Base-by-base conservation (phyloP, 805 yeast genomes). In the Torulaspora franciscae region DNA sequence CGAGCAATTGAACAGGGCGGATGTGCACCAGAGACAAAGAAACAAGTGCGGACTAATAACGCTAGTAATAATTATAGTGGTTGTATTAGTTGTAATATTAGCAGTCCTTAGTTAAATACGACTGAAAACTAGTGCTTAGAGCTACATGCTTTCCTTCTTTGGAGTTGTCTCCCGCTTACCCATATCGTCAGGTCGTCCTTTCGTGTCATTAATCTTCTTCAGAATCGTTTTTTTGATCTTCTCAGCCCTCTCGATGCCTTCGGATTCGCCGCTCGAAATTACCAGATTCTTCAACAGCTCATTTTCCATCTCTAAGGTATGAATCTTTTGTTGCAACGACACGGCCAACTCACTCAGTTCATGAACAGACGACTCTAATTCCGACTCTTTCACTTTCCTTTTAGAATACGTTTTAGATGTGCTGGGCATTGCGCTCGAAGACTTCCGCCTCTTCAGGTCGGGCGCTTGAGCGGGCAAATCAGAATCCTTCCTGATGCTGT, bases 271-370 rank as follows among this genome's bases (percentile, higher is more conserved):
- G 58, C 87, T 85, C 65, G 88, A 91, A 36, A 85, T 83, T 19
- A 91, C 90, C 54, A 93, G 70, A 61, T 84, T 85, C 68, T 86
- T 79, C 55, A 91, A 73, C 65, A 95, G 74, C 59, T 81, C 78
- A 69, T 91, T 91, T 68, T 91, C 99, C 95, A 88, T 87, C 67
- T 90, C 95, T 52, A 91, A 69, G 45, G 91, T 86, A 64, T 81
- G 81, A 47, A 93, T 79, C 59, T 81, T 81, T 58, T 77, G 74
- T 64, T 89, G 95, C 50, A 89, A 72, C 17, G 70, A 69, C 38
- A 71, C 67, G 11, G 90, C 81, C 49, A 77, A 67, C 26, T 85
- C 90, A 55, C 79, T 80, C 55, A 91, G 72, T 48, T 84, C 90
- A 55, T 78, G 77, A 14, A 90, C 75, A 47, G 75, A 79, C 47